A percentile compares a stretch with the other conserved stretches of the same genome.
Conservation (phyloP, 768 basidiomycete genomes). For the Gloeostereum incarnatum region DNA sequence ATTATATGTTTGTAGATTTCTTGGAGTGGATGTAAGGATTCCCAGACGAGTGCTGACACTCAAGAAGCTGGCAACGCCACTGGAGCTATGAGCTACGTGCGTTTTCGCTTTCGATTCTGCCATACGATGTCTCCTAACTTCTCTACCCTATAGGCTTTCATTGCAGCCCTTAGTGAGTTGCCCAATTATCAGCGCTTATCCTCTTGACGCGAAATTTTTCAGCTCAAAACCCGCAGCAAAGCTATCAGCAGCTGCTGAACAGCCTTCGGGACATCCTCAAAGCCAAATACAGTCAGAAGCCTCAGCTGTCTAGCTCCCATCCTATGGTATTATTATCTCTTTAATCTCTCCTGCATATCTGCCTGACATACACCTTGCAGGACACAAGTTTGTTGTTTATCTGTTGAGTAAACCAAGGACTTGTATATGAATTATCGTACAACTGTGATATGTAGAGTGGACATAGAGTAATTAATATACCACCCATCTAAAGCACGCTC, state of each 20-base stretch:
- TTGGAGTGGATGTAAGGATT: constrained; percentile 78
- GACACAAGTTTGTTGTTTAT: constrained; percentile 31
- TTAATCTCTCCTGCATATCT: background rate
- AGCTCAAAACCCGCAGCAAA: constrained; percentile 37
- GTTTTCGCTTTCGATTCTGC: constrained; percentile 15
- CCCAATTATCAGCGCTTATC: no score
- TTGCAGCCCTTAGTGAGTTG: constrained; percentile 41
- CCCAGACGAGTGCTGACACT: constrained; percentile 74
- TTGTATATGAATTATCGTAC: no score
- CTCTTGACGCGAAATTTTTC: no score
- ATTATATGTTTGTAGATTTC: constrained; percentile 44
- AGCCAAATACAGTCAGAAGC: constrained; percentile 46
- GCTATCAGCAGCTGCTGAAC: constrained; percentile 39
- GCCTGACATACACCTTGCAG: constrained; percentile 10
- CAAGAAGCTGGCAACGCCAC: constrained; percentile 55
- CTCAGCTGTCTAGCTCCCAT: constrained; percentile 35
- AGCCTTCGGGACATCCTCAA: constrained; percentile 32
- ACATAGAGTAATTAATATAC: no score
- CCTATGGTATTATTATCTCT: constrained; percentile 26
- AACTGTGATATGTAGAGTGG: no score
- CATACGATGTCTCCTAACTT: constrained; percentile 2
- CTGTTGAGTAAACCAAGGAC: no score
- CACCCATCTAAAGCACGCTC: no score
- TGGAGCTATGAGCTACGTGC: constrained; percentile 74
- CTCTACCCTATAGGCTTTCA: constrained; percentile 48